A percentile compares a stretch with the other conserved stretches of the same genome.
phyloP scores from a whole-genome alignment of 164 flowering plant genomes.

The Nymphaea thermarum region DNA sequence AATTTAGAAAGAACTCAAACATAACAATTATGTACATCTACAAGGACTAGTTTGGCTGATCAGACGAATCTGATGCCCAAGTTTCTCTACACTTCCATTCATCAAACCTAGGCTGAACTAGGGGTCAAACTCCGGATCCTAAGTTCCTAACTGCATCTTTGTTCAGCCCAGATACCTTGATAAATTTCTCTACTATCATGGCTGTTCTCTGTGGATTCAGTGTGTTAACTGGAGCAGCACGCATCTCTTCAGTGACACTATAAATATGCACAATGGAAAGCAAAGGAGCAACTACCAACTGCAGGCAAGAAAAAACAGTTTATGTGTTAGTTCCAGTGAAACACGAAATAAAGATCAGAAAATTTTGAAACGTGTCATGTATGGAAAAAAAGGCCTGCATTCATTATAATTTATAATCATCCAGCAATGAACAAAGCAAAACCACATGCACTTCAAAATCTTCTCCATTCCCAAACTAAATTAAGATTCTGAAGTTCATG shows the following conservation, averaged over 20 bases:
- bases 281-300: constrained; percentile 73
- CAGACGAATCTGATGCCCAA: not conserved
- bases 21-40: not conserved
- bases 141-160: not conserved
- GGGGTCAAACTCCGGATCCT: not conserved
- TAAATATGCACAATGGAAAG: constrained; percentile 65
- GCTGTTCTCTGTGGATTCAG: constrained; percentile 94
- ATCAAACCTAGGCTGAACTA: not conserved
- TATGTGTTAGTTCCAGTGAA: too few relatives aligned
- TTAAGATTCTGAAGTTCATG: too few relatives aligned
- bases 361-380: too few relatives aligned
- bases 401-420: too few relatives aligned
- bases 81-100: too few relatives aligned
- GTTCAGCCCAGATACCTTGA: constrained; percentile 38
- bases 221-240: constrained; percentile 84
- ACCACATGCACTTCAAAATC: too few relatives aligned
- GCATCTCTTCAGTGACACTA: constrained; percentile 79
- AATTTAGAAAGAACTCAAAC: not conserved
- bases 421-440: too few relatives aligned
- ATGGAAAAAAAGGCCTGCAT: too few relatives aligned
- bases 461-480: too few relatives aligned
- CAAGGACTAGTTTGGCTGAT: not conserved
- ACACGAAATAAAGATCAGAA: too few relatives aligned
- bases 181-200: constrained; percentile 67
- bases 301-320: constrained; percentile 15